Base-by-base conservation (phyloP, 2,329 filamentous ascomycete genomes). In the Trichoderma hamatum region DNA sequence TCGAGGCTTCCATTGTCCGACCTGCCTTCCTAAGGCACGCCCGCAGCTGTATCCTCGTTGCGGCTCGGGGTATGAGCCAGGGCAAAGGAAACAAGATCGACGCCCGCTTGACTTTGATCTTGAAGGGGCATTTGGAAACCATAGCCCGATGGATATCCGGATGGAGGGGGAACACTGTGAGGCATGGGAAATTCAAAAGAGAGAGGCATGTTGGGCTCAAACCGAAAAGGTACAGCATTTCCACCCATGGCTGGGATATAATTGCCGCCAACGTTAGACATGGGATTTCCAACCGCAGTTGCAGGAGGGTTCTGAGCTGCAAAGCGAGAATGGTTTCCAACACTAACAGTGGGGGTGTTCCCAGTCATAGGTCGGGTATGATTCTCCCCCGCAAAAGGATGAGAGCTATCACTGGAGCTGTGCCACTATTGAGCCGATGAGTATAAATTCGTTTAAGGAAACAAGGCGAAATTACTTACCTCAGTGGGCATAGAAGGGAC, bases 21-120 rank as follows among this genome's bases (percentile, higher is more conserved):
- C 63, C 52, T 54, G 21, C 68, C 72, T 65, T 66, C 60, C 73
- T 74, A 74, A 28, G 72, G 52, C 34, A 66, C 49, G 46, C 69
- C 69, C 30, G 55, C 39, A 32, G 67, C 58, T 13, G 43, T 52
- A 43, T 55, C 54, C 14, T 69, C 65, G 67, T 67, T 68, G 30
- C 64, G 26, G 28, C 67, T 34, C 34, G 70, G 39, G 19, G 67
- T 56, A 34, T 68, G 68, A 61, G 68, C 55, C 39, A 61, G n/a
- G 7, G 62, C 68, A 19, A 61, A 61, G n/a, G 68, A 52, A 34
- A 56, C 34, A 11, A 67, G 24, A 28, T 67, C 68, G 24, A 61
- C 46, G 10, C 26, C 24, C 6, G 4, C 28, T 32, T 51, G 59
- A 19, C 32, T 62, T 2, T 32, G 43, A 11, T 30, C 4, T 30